Conservation (phyloP, 2,329 filamentous ascomycete species). For the Ophiostoma montium region DNA sequence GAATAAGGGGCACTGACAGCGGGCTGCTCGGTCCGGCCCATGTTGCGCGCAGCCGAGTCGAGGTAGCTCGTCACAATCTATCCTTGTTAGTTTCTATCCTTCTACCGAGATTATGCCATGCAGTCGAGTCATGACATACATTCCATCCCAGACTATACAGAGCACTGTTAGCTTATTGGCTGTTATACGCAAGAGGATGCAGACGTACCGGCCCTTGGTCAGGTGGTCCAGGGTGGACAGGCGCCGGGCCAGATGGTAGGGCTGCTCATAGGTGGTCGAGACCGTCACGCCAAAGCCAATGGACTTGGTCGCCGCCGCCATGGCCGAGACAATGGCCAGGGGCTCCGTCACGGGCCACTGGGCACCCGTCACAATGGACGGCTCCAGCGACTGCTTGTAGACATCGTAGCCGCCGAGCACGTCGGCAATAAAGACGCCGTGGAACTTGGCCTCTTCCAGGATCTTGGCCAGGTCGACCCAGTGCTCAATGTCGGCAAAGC, state of each 20-base stretch:
- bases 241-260: conserved; percentile 11
- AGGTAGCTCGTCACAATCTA: conserved; percentile 14
- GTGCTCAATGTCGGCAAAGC: conserved; percentile 45
- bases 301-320: conserved; percentile 13
- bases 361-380: conserved; percentile 46
- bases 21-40: conserved; percentile 10
- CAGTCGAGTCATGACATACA: neutral
- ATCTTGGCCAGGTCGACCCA: conserved; percentile 47
- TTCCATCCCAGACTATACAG: neutral
- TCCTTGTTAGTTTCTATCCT: conserved; percentile 1
- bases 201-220: neutral
- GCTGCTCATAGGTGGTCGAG: conserved; percentile 12
- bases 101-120: neutral
- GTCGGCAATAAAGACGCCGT: conserved; percentile 48
- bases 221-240: conserved; percentile 13
- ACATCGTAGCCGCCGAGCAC: conserved; percentile 53
- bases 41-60: conserved; percentile 11
- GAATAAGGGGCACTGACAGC: neutral
- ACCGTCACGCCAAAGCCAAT: conserved; percentile 13
- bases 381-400: conserved; percentile 44
- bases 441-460: conserved; percentile 47
- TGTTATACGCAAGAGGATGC: neutral
- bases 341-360: conserved; percentile 64
- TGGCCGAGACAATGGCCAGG: conserved; percentile 28
- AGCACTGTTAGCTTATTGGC: neutral